phyloP scores from a whole-genome alignment of 2,329 filamentous ascomycete species.

The Teratosphaeria destructans region DNA sequence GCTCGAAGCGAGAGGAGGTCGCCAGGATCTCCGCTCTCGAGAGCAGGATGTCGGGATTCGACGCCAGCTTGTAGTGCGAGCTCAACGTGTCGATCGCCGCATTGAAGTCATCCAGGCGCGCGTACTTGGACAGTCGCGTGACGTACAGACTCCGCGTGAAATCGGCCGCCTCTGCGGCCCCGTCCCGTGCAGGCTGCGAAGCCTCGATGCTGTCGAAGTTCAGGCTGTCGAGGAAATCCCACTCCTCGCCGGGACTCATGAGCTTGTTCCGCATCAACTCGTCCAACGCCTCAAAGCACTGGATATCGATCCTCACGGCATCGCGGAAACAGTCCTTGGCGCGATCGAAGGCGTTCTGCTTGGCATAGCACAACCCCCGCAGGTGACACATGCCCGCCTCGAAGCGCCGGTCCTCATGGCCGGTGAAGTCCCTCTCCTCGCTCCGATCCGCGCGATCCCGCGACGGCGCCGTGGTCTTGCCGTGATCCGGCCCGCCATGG shows the following conservation, averaged over 20 bases:
- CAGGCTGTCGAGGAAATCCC: constrained; percentile 76
- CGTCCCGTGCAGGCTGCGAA: constrained; percentile 32
- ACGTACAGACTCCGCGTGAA: constrained; percentile 96
- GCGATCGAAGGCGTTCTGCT: constrained; percentile 92
- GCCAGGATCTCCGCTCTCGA: constrained; percentile 85
- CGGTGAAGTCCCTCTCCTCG: constrained; percentile 57
- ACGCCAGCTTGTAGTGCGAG: constrained; percentile 79
- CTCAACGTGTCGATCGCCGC: constrained; percentile 81
- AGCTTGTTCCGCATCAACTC: constrained; percentile 95
- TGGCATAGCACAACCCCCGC: constrained; percentile 85
- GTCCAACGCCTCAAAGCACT: constrained; percentile 96
- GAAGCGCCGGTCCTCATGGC: constrained; percentile 66
- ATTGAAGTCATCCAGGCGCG: constrained; percentile 72
- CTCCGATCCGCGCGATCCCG: constrained; percentile 46
- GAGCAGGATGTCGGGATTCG: constrained; percentile 82
- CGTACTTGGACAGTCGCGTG: constrained; percentile 89
- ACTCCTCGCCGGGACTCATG: constrained; percentile 80
- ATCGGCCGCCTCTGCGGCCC: constrained; percentile 74
- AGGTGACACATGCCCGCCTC: constrained; percentile 98
- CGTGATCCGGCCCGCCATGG: constrained; percentile 37
- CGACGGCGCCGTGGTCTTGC: constrained; percentile 28
- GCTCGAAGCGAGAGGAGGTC: constrained; percentile 86
- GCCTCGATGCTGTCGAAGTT: constrained; percentile 69
- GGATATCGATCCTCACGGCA: constrained; percentile 89
- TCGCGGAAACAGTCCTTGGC: constrained; percentile 99